Base-by-base conservation (phyloP, 148 eudicot genomes). In the Persicaria maculosa region DNA sequence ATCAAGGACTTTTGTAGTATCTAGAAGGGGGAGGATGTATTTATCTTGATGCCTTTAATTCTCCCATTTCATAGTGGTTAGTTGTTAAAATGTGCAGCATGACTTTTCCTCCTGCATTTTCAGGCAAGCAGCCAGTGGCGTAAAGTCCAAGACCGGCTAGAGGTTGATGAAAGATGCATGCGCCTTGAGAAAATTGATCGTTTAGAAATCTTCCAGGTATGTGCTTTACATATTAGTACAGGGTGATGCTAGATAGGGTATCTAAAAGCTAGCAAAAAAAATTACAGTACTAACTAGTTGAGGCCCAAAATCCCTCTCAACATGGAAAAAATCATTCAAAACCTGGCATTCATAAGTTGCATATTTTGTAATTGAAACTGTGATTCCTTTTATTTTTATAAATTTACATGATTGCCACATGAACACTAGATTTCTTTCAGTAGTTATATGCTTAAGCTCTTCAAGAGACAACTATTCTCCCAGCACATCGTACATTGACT, bases 81-180 rank as follows among this genome's bases (percentile, higher is more conserved):
- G 12, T 11, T 45, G 12, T 69, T 64, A 65, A 19, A 54, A 36
- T 67, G 70, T 46, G 71, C 72, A 31, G 40, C 40, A 31, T 31
- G 44, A 65, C n/a, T 20, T 45, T 54, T 72, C 25, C 62, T 80
- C 52, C 50, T 70, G 62, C 74, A 44, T 74, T 65, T 14, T 65
- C 47, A 96, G 99, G 96, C 97, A 76, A 92, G 89, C 77, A 96
- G 97, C 80, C 97, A 96, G 76, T 96, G 99, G 99, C 78, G 99
- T 50, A 96, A 81, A 90, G 97, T 96, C 73, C 97, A 96, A 82
- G 91, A 96, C 59, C 96, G 95, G 53, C 83, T 96, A 78, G 97
- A 92, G 88, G 83, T 77, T 76, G 99, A 96, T 89, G 93, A 90
- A 79, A 89, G 97, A 79, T 96, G 97, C 82, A 82, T 80, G 45